Evolutionary conservation across 805 yeast species (phyloP).

Genomic region (Millerago galiae): DNA sequence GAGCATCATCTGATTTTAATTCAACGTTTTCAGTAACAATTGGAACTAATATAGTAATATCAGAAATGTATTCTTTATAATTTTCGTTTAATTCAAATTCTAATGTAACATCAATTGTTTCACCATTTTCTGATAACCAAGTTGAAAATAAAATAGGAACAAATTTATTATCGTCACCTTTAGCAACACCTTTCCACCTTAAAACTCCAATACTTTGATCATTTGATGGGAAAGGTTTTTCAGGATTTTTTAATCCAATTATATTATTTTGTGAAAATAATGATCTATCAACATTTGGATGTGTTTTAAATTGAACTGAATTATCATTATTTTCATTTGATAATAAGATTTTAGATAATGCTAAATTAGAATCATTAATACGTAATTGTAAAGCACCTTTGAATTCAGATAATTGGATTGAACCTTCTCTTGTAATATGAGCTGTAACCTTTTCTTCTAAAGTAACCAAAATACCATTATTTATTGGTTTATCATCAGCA

Average conservation of each 20-base stretch:
- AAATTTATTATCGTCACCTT: slow-evolving; percentile 44
- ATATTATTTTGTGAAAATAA: slow-evolving; percentile 50
- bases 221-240: slow-evolving; percentile 83
- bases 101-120: slow-evolving; percentile 66
- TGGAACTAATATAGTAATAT: slow-evolving; percentile 58
- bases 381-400: slow-evolving; percentile 90
- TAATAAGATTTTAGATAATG: slow-evolving; percentile 59
- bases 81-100: slow-evolving; percentile 72
- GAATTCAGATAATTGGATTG: slow-evolving; percentile 60
- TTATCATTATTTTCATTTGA: slow-evolving; percentile 40
- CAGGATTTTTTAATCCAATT: slow-evolving; percentile 70
- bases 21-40: slow-evolving; percentile 49
- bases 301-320: slow-evolving; percentile 77
- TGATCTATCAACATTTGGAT: slow-evolving; percentile 88
- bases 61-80: slow-evolving; percentile 41
- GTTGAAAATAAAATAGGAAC: slow-evolving; percentile 73
- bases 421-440: slow-evolving; percentile 79
- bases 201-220: slow-evolving; percentile 87
- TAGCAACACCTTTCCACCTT: slow-evolving; percentile 80
- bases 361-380: slow-evolving; percentile 67
- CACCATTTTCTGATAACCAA: slow-evolving; percentile 72
- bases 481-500: slow-evolving; percentile 31
- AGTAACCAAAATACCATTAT: slow-evolving; percentile 75
- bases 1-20: slow-evolving; percentile 48
- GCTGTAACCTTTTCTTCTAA: slow-evolving; percentile 75